phyloP scores from a whole-genome alignment of 2,329 filamentous ascomycete species.

The Diplodia mutila region DNA sequence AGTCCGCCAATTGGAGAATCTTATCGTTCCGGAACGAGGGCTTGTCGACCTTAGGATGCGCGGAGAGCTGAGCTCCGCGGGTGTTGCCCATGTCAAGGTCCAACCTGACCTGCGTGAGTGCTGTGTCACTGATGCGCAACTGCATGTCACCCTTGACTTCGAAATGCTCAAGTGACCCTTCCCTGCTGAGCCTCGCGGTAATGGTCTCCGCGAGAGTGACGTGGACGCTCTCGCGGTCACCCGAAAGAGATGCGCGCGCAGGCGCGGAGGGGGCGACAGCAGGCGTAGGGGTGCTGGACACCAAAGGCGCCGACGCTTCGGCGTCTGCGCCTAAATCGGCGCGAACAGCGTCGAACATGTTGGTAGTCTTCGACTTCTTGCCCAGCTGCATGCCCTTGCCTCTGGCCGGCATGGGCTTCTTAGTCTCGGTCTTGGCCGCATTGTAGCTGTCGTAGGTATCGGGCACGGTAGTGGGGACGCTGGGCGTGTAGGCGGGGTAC shows the following conservation, averaged over 20 bases:
- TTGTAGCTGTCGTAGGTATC: constrained; percentile 94
- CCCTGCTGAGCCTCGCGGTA: constrained; percentile 82
- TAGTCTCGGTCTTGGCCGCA: constrained; percentile 94
- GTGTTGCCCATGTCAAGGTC: constrained; percentile 75
- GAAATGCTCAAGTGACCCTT: constrained; percentile 84
- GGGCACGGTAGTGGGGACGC: constrained; percentile 70
- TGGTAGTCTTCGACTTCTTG: constrained; percentile 97
- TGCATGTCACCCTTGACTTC: constrained; percentile 91
- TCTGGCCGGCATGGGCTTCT: constrained; percentile 70
- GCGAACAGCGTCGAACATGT: constrained; percentile 95
- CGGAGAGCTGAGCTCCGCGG: constrained; percentile 87
- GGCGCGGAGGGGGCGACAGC: constrained; percentile 55
- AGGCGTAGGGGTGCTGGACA: constrained; percentile 60
- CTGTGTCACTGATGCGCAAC: constrained; percentile 84
- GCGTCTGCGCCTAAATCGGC: constrained; percentile 87
- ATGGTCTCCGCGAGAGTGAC: constrained; percentile 89
- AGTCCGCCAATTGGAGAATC: constrained; percentile 87
- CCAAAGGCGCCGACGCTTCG: constrained; percentile 72
- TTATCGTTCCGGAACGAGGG: constrained; percentile 80
- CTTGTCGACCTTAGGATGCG: constrained; percentile 96
- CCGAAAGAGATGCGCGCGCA: constrained; percentile 65
- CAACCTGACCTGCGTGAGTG: constrained; percentile 90
- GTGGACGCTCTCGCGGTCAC: constrained; percentile 84
- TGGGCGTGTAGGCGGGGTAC: constrained; percentile 88
- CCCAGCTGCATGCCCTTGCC: constrained; percentile 99